A percentile compares a stretch with the other conserved stretches of the same genome.
Conservation (phyloP, 306 rosid species). For the Vigna hirtella region DNA sequence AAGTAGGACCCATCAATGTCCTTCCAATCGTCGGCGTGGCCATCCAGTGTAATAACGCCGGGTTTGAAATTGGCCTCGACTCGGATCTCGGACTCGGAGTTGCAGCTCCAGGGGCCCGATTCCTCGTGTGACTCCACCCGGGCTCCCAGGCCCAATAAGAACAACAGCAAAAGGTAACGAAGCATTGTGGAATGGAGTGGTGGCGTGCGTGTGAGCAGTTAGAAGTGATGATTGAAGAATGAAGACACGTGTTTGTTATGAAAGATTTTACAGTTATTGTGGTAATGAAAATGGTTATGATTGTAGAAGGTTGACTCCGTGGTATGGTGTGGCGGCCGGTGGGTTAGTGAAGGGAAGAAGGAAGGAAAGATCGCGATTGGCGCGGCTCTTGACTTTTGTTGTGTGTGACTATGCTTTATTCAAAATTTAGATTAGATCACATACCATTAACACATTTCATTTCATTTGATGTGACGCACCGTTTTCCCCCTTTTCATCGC, state of each 20-base stretch:
- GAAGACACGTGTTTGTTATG: neutral
- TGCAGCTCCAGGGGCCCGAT: slow-evolving; percentile 85
- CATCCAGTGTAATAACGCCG: slow-evolving; percentile 82
- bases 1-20: slow-evolving; percentile 79
- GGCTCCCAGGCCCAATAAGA: slow-evolving; percentile 36
- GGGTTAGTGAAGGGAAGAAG: neutral
- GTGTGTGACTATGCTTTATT: neutral
- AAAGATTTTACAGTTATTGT: neutral
- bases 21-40: slow-evolving; percentile 92
- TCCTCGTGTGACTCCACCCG: slow-evolving; percentile 76
- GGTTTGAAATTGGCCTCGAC: slow-evolving; percentile 68
- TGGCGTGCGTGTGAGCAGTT: neutral
- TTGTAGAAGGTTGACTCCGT: neutral
- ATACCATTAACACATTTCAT: neutral
- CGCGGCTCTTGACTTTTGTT: slow-evolving; percentile 40
- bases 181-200: neutral
- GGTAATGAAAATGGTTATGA: neutral
- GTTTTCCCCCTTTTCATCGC: neutral
- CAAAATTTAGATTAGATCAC: slow-evolving; percentile 13
- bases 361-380: slow-evolving; percentile 32
- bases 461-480: neutral
- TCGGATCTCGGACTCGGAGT: slow-evolving; percentile 70
- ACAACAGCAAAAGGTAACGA: slow-evolving; percentile 47
- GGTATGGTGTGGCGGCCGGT: neutral
- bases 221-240: neutral